Percentiles rank a stretch among this genome's conserved stretches.
Conservation (phyloP, 2,329 filamentous ascomycete species). For the Colletotrichum sp. region DNA sequence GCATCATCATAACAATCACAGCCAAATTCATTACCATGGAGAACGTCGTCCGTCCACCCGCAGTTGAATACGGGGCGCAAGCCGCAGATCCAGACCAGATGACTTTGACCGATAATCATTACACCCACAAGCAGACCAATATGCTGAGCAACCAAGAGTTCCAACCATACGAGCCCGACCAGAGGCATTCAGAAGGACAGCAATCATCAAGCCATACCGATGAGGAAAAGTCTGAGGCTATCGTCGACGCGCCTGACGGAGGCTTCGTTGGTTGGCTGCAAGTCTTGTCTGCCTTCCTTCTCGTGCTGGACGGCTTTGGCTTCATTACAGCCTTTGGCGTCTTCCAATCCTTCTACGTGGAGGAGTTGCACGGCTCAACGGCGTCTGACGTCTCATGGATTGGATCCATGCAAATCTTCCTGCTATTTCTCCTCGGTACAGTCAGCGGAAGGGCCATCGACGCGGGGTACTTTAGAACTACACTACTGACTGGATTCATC, state of each 20-base stretch:
- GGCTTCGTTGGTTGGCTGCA: conserved; percentile 37
- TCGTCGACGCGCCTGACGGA: conserved; percentile 4
- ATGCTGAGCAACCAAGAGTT: neutral
- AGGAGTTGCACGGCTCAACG: conserved; percentile 28
- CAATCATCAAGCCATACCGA: neutral
- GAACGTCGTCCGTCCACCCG: neutral
- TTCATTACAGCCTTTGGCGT: conserved; percentile 51
- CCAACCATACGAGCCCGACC: neutral
- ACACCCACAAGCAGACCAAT: neutral
- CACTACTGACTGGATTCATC: conserved; percentile 40
- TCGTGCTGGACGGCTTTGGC: conserved; percentile 48
- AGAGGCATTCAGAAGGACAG: neutral
- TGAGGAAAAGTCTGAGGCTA: neutral
- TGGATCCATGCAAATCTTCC: conserved; percentile 49
- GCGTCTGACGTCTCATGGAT: conserved; percentile 51
- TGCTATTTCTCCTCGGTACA: conserved; percentile 46
- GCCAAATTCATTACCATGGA: neutral
- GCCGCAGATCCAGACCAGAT: neutral
- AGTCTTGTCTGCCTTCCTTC: conserved; percentile 43
- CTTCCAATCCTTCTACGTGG: conserved; percentile 49
- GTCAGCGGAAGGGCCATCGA: conserved; percentile 50
- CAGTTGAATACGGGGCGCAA: neutral
- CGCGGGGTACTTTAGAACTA: conserved; percentile 45
- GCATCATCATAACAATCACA: neutral
- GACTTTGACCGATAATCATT: neutral